A percentile compares a stretch with the other conserved stretches of the same genome.
Evolutionary conservation across 495 filamentous ascomycete genomes (phyloP).

Genomic region (Penicillium antarcticum): DNA sequence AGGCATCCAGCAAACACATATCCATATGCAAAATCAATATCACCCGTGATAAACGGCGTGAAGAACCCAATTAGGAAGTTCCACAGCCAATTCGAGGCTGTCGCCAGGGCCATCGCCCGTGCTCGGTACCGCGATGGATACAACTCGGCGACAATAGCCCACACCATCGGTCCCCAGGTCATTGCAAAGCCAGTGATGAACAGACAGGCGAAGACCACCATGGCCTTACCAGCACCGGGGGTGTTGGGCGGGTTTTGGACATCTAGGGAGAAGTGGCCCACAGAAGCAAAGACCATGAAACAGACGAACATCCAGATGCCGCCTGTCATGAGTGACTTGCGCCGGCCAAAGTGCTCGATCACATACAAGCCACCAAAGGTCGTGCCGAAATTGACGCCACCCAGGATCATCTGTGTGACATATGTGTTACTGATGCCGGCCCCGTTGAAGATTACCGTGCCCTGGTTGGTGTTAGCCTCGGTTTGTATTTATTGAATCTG

Average conservation of each 20-base stretch:
- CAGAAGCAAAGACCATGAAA: conserved; percentile 69
- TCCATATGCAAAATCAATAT: conserved; percentile 70
- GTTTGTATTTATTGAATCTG: not conserved
- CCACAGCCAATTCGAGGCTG: conserved; percentile 82
- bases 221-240: conserved; percentile 60
- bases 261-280: conserved; percentile 59
- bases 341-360: conserved; percentile 66
- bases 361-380: conserved; percentile 69
- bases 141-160: conserved; percentile 77
- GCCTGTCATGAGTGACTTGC: conserved; percentile 61
- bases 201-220: conserved; percentile 70
- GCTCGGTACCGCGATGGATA: conserved; percentile 74
- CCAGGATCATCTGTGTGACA: conserved; percentile 70
- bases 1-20: conserved; percentile 75
- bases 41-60: conserved; percentile 67
- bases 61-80: conserved; percentile 83
- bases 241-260: conserved; percentile 44
- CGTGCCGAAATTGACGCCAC: conserved; percentile 66
- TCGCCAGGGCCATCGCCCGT: conserved; percentile 71
- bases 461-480: conserved; percentile 42
- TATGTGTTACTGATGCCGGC: conserved; percentile 64
- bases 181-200: conserved; percentile 56
- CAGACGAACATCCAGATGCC: conserved; percentile 68
- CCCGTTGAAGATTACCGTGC: conserved; percentile 65
- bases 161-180: conserved; percentile 82